Base-by-base conservation (phyloP, 2,329 filamentous ascomycete species). In the Drechslerella coelobrocha region DNA sequence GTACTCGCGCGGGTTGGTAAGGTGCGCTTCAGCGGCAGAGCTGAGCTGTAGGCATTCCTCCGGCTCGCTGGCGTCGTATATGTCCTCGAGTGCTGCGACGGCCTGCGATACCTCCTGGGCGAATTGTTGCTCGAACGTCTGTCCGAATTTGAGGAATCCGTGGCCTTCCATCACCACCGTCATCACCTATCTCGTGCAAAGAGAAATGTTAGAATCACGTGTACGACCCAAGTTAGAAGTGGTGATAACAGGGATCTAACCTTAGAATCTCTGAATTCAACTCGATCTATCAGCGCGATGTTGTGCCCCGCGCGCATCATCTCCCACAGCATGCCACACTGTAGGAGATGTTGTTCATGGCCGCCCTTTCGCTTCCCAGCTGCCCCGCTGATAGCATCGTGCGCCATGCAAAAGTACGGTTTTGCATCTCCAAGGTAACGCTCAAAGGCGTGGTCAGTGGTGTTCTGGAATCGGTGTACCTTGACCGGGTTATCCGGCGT, bases 391-490 rank as follows among this genome's bases (percentile, higher is more conserved):
- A 78, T 75, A 17, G 87, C 88, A 76, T 90, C 86, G 73, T 89
- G 87, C 56, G 84, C 85, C 80, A 92, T 84, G 56, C 91, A 78
- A 73, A 91, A 90, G 75, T 89, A 87, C 2, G 86, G 80, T 0
- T 85, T 83, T 23, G 83, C 81, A 0, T 77, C 75, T 1, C 79
- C 73, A 1, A 89, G 78, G 74, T 90, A 89, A 0, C 81, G 74
- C 3, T 77, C 69, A 74, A 90, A 91, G 0, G 79, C 79, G 0
- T 77, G 53, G 41, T 83, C 82, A 10, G 81, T 77, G 12, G 84
- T 75, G 0, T 82, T 82, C 4, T 80, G 73, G 74, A 86, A 86
- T 1, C 79, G 75, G 51, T 81, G 79, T 43, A 84, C 78, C 55
- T 79, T 77, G 73, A 84, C 50, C 2, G 61, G 21, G 10, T 47